phyloP scores from a whole-genome alignment of 306 rosid genomes.

The Rubus parviflorus region DNA sequence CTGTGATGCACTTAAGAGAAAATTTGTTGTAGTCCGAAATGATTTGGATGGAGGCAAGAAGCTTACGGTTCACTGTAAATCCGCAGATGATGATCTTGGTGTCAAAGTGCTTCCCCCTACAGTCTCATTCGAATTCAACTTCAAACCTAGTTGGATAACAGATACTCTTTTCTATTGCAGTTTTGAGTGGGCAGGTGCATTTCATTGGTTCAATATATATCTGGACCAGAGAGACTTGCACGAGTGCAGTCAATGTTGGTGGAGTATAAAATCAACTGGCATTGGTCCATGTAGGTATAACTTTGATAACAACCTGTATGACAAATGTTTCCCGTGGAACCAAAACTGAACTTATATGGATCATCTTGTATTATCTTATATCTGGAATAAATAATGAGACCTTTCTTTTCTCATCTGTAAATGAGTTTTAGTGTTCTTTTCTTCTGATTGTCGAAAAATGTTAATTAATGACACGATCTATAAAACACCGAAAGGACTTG shows the following conservation, averaged over 20 bases:
- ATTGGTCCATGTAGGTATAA: not conserved
- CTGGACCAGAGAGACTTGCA: not conserved
- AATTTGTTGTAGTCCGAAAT: not conserved
- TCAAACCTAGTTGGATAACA: not conserved
- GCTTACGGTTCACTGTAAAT: not conserved
- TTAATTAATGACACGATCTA: no score
- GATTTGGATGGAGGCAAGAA: not conserved
- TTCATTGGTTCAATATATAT: not conserved
- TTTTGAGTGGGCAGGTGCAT: constrained; percentile 1
- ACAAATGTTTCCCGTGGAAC: no score
- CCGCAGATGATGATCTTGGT: not conserved
- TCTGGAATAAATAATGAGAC: no score
- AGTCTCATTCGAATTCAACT: not conserved
- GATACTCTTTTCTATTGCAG: not conserved
- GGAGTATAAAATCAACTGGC: not conserved
- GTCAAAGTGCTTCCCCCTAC: not conserved
- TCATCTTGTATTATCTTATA: no score
- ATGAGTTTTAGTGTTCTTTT: no score
- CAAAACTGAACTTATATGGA: no score
- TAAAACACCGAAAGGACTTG: no score
- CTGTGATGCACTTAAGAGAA: not conserved
- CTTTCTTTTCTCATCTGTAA: no score
- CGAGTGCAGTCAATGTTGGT: not conserved
- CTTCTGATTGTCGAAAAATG: no score
- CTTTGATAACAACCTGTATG: no score